Evolutionary conservation across 2,329 filamentous ascomycete species (phyloP), one percentile per base, ranked within the genome.

Genomic region (Alternaria brassicae): DNA sequence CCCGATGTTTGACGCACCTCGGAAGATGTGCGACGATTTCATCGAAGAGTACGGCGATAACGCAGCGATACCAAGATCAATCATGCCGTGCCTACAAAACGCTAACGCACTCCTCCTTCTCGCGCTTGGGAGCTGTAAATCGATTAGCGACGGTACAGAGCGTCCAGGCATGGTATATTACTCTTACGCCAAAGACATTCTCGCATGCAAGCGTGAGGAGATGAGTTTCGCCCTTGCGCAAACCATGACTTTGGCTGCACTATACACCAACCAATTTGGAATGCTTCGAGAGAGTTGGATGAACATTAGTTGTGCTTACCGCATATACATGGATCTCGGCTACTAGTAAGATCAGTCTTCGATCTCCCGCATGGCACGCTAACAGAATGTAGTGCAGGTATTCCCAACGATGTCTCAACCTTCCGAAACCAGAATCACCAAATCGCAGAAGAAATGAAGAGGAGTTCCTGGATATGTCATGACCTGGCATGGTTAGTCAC

Each of bases 91-190:
- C 23, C 12, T 47, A 23, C 19, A n/a, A 3, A 54, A 54, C 40
- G 41, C 41, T n/a, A 42, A 30, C 1, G 32, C 27, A 4, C 30
- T 54, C 21, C 32, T 54, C 28, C 40, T 54, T 47, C 25, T 54
- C 8, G 32, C 39, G 32, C 28, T 54, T 37, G 23, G 51, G 15
- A 47, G 32, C 19, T 47, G 23, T 30, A 9, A 0, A 21, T 30
- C 12, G 21, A 40, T 40, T 6, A 17, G 34, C 2, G n/a, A 51
- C n/a, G 6, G 10, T 40, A 6, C 8, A 28, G 5, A 6, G 7
- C 6, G 8, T 40, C 48, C 21, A 40, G 48, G 36, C n/a, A 51
- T 51, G n/a, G 10, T 5, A 51, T 51, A 51, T 15, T 51, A 51
- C 48, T 51, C 15, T 30, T 28, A 19, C 12, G 36, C 36, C 9